Evolutionary conservation across 1,139 yeast genomes (phyloP), one percentile per base, ranked within the genome.

Genomic region (Diutina scorzettiae): DNA sequence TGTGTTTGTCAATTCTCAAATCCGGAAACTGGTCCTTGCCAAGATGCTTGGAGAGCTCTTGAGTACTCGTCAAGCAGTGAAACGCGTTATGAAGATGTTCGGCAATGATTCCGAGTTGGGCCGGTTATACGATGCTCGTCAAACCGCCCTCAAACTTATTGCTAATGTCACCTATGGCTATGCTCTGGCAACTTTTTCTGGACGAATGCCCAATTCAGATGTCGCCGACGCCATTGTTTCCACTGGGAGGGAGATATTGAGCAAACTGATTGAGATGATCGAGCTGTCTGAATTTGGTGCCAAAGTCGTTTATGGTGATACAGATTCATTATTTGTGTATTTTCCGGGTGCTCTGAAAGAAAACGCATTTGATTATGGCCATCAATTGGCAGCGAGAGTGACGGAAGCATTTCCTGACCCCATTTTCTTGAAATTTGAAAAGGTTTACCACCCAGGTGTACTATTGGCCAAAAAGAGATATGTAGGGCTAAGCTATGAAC

Each of bases 151-250:
- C 46, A 91, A 91, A 54, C 63, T 91, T 46, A 81, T 89, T 43
- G 96, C 98, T 1, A 89, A 87, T 58, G 98, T 91, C 14, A 89
- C 96, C 0, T 91, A 91, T 62, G 98, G 98, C 0, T 91, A 91
- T 54, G 73, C 97, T 0, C 82, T 96, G 0, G 98, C 98, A 0
- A 77, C 95, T 0, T 91, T 81, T 54, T 86, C 96, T 28, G 98
- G 98, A 0, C 65, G 98, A 48, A 91, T 91, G 98, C 98, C 98
- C 0, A 85, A 93, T 52, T 78, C 95, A 0, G 97, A 87, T 55
- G 72, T 91, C 27, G 95, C 98, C 0, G 98, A 91, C 60, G 82
- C 95, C 9, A 86, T 91, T 55, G 98, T 91, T 0, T 78, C 91
- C 23, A 80, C 93, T 0, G 98, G 93, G 0, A 66, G 97, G 45